Evolutionary conservation across 305 asterid genomes (phyloP).

Genomic region (Salvia sclarea): DNA sequence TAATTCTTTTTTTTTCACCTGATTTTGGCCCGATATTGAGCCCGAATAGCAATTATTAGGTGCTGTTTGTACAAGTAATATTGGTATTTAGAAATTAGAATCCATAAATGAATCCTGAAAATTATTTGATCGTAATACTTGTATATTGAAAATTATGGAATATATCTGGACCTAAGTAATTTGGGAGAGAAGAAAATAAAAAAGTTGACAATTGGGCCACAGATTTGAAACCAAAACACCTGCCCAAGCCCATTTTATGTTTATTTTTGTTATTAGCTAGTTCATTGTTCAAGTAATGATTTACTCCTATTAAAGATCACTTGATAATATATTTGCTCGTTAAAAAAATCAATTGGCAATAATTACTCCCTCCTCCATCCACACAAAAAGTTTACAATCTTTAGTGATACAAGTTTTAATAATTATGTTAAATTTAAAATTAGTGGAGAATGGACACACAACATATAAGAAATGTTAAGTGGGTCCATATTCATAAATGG

Average conservation of each 20-base stretch:
- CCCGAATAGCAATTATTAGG: constrained; percentile 42
- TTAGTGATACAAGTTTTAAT: too few species aligned
- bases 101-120: constrained; percentile 20
- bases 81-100: constrained; percentile 17
- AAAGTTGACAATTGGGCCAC: constrained; percentile 27
- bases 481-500: too few species aligned
- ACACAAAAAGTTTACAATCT: too few species aligned
- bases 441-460: too few species aligned
- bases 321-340: too few species aligned
- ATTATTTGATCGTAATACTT: not conserved
- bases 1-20: constrained; percentile 28
- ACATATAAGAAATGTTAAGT: too few species aligned
- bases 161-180: constrained; percentile 30
- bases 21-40: constrained; percentile 43
- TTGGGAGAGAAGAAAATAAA: not conserved
- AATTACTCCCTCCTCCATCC: too few species aligned
- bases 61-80: constrained; percentile 22
- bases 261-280: too few species aligned
- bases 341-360: too few species aligned
- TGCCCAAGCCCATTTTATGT: constrained; percentile 38
- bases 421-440: too few species aligned
- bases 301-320: too few species aligned
- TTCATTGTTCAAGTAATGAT: too few species aligned
- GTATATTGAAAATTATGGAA: constrained; percentile 16
- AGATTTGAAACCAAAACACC: not conserved